phyloP scores from a whole-genome alignment of 129 eudicot species.

The Escallonia herrerae region DNA sequence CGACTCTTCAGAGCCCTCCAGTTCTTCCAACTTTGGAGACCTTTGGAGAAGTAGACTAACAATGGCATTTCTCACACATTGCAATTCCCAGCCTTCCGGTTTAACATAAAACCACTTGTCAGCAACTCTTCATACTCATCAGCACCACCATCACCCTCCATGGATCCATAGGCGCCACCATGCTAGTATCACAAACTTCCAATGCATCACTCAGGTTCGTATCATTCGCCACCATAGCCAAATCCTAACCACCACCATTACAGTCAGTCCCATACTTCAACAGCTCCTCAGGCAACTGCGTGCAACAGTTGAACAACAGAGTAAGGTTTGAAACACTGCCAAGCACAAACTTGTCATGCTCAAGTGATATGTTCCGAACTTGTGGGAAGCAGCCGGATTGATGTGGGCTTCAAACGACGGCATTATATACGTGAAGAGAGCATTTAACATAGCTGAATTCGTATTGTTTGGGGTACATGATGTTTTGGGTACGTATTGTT shows the following conservation, averaged over 20 bases:
- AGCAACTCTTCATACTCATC: constrained; percentile 2
- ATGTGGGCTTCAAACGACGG: constrained; percentile 4
- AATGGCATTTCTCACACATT: too few relatives aligned
- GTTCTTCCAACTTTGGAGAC: too few relatives aligned
- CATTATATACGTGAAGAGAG: constrained; percentile 9
- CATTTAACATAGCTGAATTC: constrained; percentile 10
- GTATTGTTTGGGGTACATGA: constrained; percentile 3
- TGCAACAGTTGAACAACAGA: constrained; percentile 25
- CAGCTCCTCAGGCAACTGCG: not conserved
- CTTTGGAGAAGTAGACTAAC: too few relatives aligned
- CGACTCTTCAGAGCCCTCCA: too few relatives aligned
- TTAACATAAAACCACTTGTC: too few relatives aligned
- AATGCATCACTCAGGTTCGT: too few relatives aligned
- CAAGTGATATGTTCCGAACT: constrained; percentile 13
- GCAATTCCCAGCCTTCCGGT: too few relatives aligned
- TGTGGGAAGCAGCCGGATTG: constrained; percentile 4
- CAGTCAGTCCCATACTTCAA: constrained; percentile 13
- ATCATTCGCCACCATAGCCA: constrained; percentile 11
- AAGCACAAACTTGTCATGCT: not conserved
- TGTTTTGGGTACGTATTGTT: constrained; percentile 6
- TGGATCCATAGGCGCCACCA: too few relatives aligned
- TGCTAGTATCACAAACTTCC: not conserved
- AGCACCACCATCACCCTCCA: too few relatives aligned
- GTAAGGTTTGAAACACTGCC: not conserved
- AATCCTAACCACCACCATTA: constrained; percentile 6